These are phyloP conservation scores for Capsicum pubescens DNA, from an alignment of 257 asterid genomes.

Conservation along the genomic window DNA sequence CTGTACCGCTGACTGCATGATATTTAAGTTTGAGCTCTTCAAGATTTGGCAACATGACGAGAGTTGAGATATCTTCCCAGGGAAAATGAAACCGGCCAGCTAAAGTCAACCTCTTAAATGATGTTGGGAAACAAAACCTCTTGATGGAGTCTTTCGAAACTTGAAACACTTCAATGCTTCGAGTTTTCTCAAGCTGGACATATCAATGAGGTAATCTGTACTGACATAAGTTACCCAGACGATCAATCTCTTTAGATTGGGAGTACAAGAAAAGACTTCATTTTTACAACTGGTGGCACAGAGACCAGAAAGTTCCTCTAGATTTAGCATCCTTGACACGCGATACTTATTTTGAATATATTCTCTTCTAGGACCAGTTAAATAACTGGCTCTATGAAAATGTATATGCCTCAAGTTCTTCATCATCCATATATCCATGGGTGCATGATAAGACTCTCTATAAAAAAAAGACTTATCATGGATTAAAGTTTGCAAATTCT, in stretches of 20 bases:
- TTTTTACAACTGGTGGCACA: not conserved
- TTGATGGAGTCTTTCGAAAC: too few relatives aligned
- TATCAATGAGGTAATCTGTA: too few relatives aligned
- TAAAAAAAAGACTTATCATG: too few relatives aligned
- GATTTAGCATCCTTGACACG: not conserved
- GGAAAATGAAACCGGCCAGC: not conserved
- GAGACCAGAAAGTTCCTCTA: too few relatives aligned
- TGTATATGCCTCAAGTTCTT: not conserved
- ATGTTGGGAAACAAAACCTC: not conserved
- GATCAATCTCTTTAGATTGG: not conserved
- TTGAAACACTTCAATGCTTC: not conserved
- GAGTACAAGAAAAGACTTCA: constrained; percentile 10
- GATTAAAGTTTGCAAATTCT: constrained; percentile 5
- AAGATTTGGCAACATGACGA: too few relatives aligned
- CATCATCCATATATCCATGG: constrained; percentile 1
- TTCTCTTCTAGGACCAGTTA: not conserved
- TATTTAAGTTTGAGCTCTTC: not conserved
- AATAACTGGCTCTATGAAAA: not conserved
- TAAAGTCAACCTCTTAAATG: not conserved
- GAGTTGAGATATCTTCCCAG: not conserved
- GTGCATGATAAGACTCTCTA: too few relatives aligned
- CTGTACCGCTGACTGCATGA: accelerated
- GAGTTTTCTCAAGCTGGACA: not conserved
- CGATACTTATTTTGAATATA: not conserved
- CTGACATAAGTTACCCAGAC: too few relatives aligned